Conservation (phyloP, 2,329 filamentous ascomycete genomes). For the Epichloe hybrida region DNA sequence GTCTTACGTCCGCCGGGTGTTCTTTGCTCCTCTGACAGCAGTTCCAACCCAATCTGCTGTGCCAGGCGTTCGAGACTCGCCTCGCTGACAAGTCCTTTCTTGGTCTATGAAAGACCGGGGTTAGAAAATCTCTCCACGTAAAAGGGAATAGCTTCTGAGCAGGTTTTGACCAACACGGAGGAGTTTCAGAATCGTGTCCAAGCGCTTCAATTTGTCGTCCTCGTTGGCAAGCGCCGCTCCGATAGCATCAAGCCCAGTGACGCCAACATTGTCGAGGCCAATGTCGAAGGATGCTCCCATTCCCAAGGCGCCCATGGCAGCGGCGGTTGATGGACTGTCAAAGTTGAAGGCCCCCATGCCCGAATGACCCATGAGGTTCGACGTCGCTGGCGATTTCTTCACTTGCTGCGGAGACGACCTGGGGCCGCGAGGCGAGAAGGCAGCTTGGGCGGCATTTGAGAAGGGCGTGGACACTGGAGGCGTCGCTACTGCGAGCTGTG, state of each 20-base stretch:
- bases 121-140: neutral
- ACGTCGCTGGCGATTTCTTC: slow-evolving; percentile 48
- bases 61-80: slow-evolving; percentile 61
- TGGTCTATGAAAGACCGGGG: slow-evolving; percentile 16
- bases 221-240: slow-evolving; percentile 29
- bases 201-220: slow-evolving; percentile 40
- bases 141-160: too few relatives aligned
- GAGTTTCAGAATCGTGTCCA: slow-evolving; percentile 36
- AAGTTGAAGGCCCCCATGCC: slow-evolving; percentile 39
- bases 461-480: slow-evolving; percentile 56
- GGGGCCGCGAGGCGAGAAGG: slow-evolving; percentile 44
- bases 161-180: slow-evolving; percentile 28
- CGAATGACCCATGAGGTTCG: slow-evolving; percentile 33
- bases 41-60: slow-evolving; percentile 51
- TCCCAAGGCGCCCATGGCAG: slow-evolving; percentile 43
- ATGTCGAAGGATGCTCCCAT: slow-evolving; percentile 39
- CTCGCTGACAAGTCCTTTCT: slow-evolving; percentile 55
- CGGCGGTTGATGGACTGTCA: slow-evolving; percentile 50
- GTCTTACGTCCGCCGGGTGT: slow-evolving; percentile 33
- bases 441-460: slow-evolving; percentile 42
- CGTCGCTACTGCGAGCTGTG: slow-evolving; percentile 41
- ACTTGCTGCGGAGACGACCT: slow-evolving; percentile 51
- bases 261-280: slow-evolving; percentile 35
- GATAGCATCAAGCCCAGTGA: slow-evolving; percentile 31
- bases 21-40: slow-evolving; percentile 41